Base-by-base conservation (phyloP, 352 stramenopile species). In the Globisporangium emineosum region DNA sequence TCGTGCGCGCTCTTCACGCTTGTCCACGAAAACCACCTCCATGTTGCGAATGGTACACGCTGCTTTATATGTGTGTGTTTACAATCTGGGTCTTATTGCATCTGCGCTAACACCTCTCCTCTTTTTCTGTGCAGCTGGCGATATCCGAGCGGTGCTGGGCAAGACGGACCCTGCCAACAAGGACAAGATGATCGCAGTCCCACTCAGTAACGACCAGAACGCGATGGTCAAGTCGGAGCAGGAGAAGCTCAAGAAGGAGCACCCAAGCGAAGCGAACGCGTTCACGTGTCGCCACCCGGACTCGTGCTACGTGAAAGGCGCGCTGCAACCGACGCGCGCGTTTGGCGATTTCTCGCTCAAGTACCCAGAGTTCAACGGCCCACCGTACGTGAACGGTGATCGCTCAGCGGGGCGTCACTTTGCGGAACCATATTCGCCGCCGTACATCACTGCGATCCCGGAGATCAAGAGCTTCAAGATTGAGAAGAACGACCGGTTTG, bases 261-360 rank as follows among this genome's bases (percentile, higher is more conserved):
- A 98, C 62, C 90, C 94, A 0, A 79, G 78, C 12, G 94, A 98
- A 65, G 75, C 81, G 8, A 96, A 98, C 65, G 90, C 87, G 9
- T 95, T 98, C 67, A 83, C 88, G 17, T 98, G 93, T 63, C 94
- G 94, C 57, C 88, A 91, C 37, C 85, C 90, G 13, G 81, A 95
- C 56, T 90, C 88, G 53, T 98, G 94, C 76, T 98, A 98, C 68
- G 93, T 98, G 61, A 98, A 98, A 70, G 82, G 93, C 13, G 83
- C 87, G 5, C 66, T 98, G 42, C 90, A 97, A 64, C 90, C 90
- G 1, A 98, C 93, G 27, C 86, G 93, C 21, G 83, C 88, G 8
- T 83, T 98, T 9, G 93, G 93, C 2, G 93, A 98, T 69, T 97
- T 97, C 58, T 94, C 96, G 32, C 78, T 98, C 51, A 98, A 98